These are phyloP conservation scores for Croton setiger DNA, from an alignment of 441 rosid genomes.

Conservation along the genomic window DNA sequence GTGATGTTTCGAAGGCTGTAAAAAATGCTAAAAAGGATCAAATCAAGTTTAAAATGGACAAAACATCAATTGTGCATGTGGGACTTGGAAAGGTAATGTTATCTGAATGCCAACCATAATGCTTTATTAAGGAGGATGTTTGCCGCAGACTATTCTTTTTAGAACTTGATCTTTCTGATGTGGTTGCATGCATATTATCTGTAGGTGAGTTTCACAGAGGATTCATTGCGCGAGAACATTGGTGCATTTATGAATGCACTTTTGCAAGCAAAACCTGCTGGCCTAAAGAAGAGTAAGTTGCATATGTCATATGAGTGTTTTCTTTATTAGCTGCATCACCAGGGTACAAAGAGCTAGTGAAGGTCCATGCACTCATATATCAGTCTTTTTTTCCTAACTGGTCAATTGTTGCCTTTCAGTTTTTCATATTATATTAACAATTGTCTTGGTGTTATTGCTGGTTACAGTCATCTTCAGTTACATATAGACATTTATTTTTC, in stretches of 20 bases:
- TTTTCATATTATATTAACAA: too few species aligned
- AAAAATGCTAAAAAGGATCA: conserved; percentile 78
- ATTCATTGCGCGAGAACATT: conserved; percentile 66
- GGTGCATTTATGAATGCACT: conserved; percentile 97
- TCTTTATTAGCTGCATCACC: conserved; percentile 3
- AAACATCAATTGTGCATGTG: conserved; percentile 80
- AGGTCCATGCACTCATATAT: neutral
- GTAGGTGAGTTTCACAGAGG: conserved; percentile 73
- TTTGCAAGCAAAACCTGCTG: conserved; percentile 86
- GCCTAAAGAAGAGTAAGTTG: conserved; percentile 84
- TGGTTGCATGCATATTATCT: conserved; percentile 16
- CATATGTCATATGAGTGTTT: conserved; percentile 7
- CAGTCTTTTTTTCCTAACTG: too few species aligned
- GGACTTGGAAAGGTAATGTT: conserved; percentile 85
- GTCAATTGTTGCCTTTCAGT: too few species aligned
- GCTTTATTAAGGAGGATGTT: neutral
- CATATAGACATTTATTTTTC: neutral
- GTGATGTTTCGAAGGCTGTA: conserved; percentile 68
- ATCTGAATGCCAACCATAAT: conserved; percentile 13
- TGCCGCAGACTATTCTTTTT: neutral
- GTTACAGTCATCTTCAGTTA: too few species aligned
- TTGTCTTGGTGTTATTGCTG: too few species aligned
- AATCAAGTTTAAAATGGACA: conserved; percentile 86
- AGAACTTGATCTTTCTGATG: conserved; percentile 7
- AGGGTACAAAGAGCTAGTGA: conserved; percentile 1